Evolutionary conservation across 2,329 filamentous ascomycete genomes (phyloP), one percentile per base, ranked within the genome.

Genomic region (Neonectria ditissima): DNA sequence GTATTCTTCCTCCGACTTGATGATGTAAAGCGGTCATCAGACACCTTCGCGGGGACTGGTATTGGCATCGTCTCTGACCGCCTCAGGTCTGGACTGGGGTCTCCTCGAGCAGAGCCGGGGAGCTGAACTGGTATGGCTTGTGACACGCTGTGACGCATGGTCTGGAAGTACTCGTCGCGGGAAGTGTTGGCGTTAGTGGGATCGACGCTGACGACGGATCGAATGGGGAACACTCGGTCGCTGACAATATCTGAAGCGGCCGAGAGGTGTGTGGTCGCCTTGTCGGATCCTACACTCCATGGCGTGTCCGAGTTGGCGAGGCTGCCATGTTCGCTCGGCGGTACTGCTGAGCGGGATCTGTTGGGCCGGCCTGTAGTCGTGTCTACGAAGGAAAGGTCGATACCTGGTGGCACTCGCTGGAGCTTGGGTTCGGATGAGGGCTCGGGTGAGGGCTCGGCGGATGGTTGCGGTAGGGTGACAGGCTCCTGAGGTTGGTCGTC

Each of bases 191-290:
- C 69, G 52, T 77, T 78, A n/a, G 63, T 58, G 7, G 87, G 87
- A 69, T 92, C 89, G 43, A 94, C 87, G 7, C 88, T 92, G 24
- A 95, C 83, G 45, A 92, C 89, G n/a, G 91, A 94, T 52, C 91
- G 87, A 32, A 95, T 91, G n/a, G 92, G 92, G 60, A 92, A 95
- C 5, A 95, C 91, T 58, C 91, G 86, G 72, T 94, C 84, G 32
- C 77, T 75, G 28, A 77, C 79, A 24, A 76, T 74, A 56, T 80
- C 79, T n/a, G 79, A 79, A 50, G 72, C 67, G 11, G 69, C 68
- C 2, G 76, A 79, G 22, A 65, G 73, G 41, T 75, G 65, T 6
- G 74, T 73, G 1, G 73, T 71, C 56, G 82, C 82, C 43, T 69
- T 77, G 30, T 84, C 83, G 2, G 81, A 83, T 39, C 73, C 71